Evolutionary conservation across 1,284 basidiomycete genomes (phyloP).

Genomic region (Ceratobasidium sp.): DNA sequence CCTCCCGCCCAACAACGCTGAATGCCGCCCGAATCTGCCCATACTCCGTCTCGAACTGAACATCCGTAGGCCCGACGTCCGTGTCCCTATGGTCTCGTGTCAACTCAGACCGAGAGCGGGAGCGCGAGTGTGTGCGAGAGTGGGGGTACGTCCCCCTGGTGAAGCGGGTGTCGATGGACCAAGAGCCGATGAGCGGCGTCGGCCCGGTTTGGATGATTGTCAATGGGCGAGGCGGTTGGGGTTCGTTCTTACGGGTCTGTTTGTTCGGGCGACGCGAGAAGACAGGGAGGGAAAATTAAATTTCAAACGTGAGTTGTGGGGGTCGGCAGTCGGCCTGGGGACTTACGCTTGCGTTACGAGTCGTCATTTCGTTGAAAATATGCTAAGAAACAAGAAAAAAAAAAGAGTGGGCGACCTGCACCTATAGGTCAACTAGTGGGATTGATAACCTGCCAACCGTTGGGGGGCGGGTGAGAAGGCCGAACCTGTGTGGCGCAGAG

Average conservation of each 20-base stretch:
- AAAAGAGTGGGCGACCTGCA: conserved; percentile 30
- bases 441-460: conserved; percentile 11
- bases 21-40: conserved; percentile 29
- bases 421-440: conserved; percentile 3
- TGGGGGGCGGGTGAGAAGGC: not conserved
- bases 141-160: conserved; percentile 16
- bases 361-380: conserved; percentile 9
- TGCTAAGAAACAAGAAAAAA: too few species aligned
- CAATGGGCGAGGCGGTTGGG: conserved; percentile 31
- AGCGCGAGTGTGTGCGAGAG: conserved; percentile 17
- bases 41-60: conserved; percentile 30
- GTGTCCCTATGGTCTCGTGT: conserved; percentile 34
- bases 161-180: conserved; percentile 42
- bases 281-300: not conserved
- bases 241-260: conserved; percentile 33
- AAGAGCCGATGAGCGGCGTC: conserved; percentile 24
- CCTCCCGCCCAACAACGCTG: conserved; percentile 30
- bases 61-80: conserved; percentile 39
- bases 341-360: conserved; percentile 40
- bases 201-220: conserved; percentile 25
- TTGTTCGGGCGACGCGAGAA: not conserved
- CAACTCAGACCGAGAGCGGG: conserved; percentile 9
- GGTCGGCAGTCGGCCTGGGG: too few species aligned
- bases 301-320: too few species aligned
- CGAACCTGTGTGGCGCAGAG: not conserved